Base-by-base conservation (phyloP, 2,329 filamentous ascomycete genomes). In the Rasamsonia emersonii region DNA sequence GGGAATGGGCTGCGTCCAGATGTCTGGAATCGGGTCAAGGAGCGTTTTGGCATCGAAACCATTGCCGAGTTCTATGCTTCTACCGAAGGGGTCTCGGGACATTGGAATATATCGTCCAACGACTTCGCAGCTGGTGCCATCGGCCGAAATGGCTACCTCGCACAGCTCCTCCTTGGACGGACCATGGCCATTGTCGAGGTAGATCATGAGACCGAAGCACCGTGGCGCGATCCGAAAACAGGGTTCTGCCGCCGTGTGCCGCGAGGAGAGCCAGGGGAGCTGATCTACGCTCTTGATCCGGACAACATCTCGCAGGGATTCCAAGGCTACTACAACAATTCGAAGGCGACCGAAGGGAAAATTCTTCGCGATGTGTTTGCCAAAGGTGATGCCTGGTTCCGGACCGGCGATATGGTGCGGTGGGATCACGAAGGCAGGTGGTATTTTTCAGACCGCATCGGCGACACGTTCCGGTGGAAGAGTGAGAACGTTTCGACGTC, bases 1-100 rank as follows among this genome's bases (percentile, higher is more conserved):
- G 86, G 86, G 13, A 94, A 94, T 50, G 86, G 86, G 2, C 65
- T 93, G 13, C 73, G 86, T 0, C 85, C 86, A 0, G 86, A 93
- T 47, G 75, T 93, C 19, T 94, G 86, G 86, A 77, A 83, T 40
- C 67, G 63, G 5, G 91, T 93, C 66, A 86, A 86, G 54, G 71
- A 82, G 16, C 79, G 86, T 11, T 94, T 91, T 49, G 78, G 74
- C 14, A 73, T 93, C 36, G 72, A 76, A 18, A 72, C 72, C 2
- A 75, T 89, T 37, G 78, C 73, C 38, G 85, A 93, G 50, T 88
- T 93, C 56, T 93, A 91, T 56, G 80, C 79, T 9, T 71, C 82
- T 1, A 86, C 83, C 0, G 83, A 89, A 56, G 82, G 79, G 3
- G 71, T 75, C 1, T 65, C 74, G 3, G 82, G 71, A 1, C 71